Base-by-base conservation (phyloP, 306 rosid species). In the Malus asiatica region DNA sequence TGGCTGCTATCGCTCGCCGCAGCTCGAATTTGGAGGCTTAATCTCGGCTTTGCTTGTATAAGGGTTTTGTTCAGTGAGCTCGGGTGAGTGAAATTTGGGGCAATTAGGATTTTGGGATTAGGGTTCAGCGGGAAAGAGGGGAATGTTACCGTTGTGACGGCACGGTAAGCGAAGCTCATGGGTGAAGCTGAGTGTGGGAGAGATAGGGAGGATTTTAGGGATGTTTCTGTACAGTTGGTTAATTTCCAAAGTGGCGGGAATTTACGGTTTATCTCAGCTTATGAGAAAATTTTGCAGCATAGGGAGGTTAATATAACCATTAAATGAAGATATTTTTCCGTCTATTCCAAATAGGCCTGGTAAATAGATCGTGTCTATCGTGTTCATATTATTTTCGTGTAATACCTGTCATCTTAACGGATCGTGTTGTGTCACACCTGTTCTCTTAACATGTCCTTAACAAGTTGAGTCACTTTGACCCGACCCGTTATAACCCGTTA, bases 151-250 rank as follows among this genome's bases (percentile, higher is more conserved):
- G 76, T 44, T 55, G 83, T 80, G 74, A 86, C 71, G 68, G 83
- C 64, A 57, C 78, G 79, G 80, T 85, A 81, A 66, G 77, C 81
- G 85, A 80, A 83, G 83, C 35, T 86, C 97, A 89, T 93, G 84
- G 84, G 81, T 77, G 74, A 78, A 79, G 32, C 11, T 15, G 76
- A 57, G 57, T 55, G 27, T 52, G 32, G 16, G 19, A 13, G 60
- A 53, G 23, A 10, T 65, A 12, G 42, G 59, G 27, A 5, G 18
- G 46, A 18, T 58, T 33, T 20, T 63, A 20, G 30, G 55, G 63
- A 29, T 74, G 32, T n/a, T 68, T 35, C 66, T 25, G 66, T 59
- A 48, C 23, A 45, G 33, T 33, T 12, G 19, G 60, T 27, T 16
- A 15, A 2, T 48, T 19, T 12, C 45, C 72, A 51, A 61, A 38